phyloP scores from a whole-genome alignment of 176 grass and related monocot species.

The Musa itinerans region DNA sequence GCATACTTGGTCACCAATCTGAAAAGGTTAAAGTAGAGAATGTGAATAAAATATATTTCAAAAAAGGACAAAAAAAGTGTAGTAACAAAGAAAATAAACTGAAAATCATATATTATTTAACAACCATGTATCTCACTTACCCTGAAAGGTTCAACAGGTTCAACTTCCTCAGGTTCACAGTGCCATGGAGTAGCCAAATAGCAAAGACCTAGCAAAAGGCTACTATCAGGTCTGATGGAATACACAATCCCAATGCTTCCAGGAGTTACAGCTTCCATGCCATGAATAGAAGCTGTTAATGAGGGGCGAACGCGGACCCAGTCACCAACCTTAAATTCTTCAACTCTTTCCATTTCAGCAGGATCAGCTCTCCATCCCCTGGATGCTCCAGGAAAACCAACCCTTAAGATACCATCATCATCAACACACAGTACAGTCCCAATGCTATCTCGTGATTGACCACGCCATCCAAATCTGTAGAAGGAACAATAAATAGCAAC shows the following conservation, averaged over 20 bases:
- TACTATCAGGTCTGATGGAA: constrained; percentile 96
- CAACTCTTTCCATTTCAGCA: constrained; percentile 97
- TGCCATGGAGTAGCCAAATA: constrained; percentile 86
- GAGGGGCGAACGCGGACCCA: constrained; percentile 82
- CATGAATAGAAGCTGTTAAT: constrained; percentile 69
- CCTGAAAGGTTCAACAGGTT: constrained; percentile 93
- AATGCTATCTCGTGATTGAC: constrained; percentile 90
- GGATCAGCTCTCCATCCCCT: constrained; percentile 99
- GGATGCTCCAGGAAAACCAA: constrained; percentile 97
- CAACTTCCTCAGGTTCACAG: constrained; percentile 98
- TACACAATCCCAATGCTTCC: constrained; percentile 92
- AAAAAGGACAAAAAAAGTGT: not conserved
- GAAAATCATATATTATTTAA: not conserved
- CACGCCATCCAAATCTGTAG: constrained; percentile 91
- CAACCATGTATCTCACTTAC: constrained; percentile 31
- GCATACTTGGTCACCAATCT: constrained; percentile 96
- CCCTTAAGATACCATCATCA: constrained; percentile 92
- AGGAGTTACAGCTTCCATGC: constrained; percentile 86
- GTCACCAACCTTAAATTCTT: constrained; percentile 93
- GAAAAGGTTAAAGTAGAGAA: constrained; percentile 23
- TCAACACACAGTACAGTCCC: constrained; percentile 97
- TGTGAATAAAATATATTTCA: constrained; percentile 23
- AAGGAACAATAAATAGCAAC: constrained; percentile 24
- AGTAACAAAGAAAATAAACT: not conserved
- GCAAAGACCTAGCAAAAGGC: constrained; percentile 86